Evolutionary conservation across 192 early-diverging fungal genomes (phyloP), one percentile per base, ranked within the genome.

Genomic region (Diversispora epigaea): DNA sequence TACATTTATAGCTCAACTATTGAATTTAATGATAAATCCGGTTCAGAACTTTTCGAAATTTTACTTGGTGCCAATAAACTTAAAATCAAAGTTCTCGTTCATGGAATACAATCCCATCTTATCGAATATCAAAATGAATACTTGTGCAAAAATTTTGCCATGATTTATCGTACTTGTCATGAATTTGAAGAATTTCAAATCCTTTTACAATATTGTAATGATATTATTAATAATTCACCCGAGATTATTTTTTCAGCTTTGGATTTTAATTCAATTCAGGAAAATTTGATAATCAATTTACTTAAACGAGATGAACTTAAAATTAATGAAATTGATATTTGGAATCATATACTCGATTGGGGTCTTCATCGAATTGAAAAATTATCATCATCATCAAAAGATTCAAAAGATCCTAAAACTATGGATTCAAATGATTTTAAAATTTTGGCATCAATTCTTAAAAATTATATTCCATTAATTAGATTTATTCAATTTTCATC

Each of bases 261-360:
- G n/a, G 71, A 73, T 19, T 73, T 73, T 73, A 62, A 56, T n/a
- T 45, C 57, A 8, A 25, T 73, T 47, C 49, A 60, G 25, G 58
- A 73, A 47, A 54, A 73, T 15, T 55, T 73, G 17, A 39, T 73
- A 10, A 25, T 60, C 44, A 40, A 54, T 46, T 22, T 73, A 19
- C 46, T 73, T 19, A 11, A 62, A 32, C 55, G 71, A 44, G 54
- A 73, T 47, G 44, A 73, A 22, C 32, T 73, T 15, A 32, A 61
- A 46, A 73, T 73, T n/a, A 43, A 73, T n/a, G 71, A 73, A n/a
- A 21, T 73, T 10, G 43, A 73, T 22, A 15, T 73, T 40, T 73
- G 71, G 71, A 40, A 73, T 61, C 45, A 73, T 73, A 8, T 73
- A 10, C 22, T 73, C 21, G 19, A 22, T 44, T 73, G 71, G 71